phyloP scores from a whole-genome alignment of 768 basidiomycete genomes.

The Nevesoporus exiguus region DNA sequence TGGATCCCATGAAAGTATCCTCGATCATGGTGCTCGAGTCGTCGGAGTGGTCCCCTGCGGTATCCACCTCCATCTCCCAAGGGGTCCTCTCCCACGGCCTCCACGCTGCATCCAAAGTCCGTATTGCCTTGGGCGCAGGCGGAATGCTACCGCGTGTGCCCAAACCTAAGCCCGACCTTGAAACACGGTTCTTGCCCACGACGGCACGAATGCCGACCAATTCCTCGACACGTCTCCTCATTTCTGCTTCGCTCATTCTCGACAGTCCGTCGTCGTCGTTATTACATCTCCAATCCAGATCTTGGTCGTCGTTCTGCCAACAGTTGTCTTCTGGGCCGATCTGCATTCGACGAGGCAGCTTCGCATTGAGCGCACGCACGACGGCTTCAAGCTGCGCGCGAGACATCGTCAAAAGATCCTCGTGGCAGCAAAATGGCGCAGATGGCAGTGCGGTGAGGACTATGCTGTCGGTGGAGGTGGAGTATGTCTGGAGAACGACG shows the following conservation, averaged over 20 bases:
- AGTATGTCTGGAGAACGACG: constrained; percentile 60
- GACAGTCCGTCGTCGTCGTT: constrained; percentile 13
- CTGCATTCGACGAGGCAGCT: constrained; percentile 48
- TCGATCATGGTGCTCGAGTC: constrained; percentile 12
- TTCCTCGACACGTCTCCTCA: constrained; percentile 55
- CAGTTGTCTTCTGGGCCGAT: constrained; percentile 43
- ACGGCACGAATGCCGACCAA: constrained; percentile 51
- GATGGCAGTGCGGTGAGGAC: constrained; percentile 58
- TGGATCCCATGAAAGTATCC: constrained; percentile 21
- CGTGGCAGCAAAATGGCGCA: constrained; percentile 71
- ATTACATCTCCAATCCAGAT: background rate
- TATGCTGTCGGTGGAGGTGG: constrained; percentile 46
- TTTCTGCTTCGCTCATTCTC: constrained; percentile 37
- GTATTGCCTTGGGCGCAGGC: constrained; percentile 25
- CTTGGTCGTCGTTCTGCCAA: constrained; percentile 1
- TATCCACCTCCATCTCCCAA: constrained; percentile 27
- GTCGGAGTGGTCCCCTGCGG: constrained; percentile 2
- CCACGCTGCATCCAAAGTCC: constrained; percentile 23
- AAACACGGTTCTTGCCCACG: constrained; percentile 31
- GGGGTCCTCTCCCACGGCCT: constrained; percentile 15
- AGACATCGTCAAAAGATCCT: constrained; percentile 65
- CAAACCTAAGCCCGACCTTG: constrained; percentile 25
- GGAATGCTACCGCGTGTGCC: constrained; percentile 26
- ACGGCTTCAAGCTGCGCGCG: constrained; percentile 50
- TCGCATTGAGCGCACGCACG: constrained; percentile 52